phyloP scores from a whole-genome alignment of 306 rosid species.

The Castanospermum australe region DNA sequence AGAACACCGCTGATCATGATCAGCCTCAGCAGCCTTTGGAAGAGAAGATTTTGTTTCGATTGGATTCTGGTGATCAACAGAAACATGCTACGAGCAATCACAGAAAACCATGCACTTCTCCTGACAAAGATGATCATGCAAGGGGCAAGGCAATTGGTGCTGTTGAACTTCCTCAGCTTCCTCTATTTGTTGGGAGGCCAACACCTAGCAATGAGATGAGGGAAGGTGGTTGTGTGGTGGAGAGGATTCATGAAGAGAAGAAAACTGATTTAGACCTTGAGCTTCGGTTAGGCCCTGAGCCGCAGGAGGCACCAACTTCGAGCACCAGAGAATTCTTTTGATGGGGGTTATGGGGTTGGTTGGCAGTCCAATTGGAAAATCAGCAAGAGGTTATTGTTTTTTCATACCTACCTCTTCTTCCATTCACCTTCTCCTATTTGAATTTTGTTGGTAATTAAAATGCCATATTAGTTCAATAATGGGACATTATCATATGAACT shows the following conservation, averaged over 20 bases:
- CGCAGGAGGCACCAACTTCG: slow-evolving; percentile 29
- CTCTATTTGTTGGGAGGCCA: slow-evolving; percentile 28
- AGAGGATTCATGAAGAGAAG: slow-evolving; percentile 30
- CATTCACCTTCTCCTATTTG: slow-evolving; percentile 1
- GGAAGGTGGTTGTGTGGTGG: neutral
- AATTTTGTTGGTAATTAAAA: neutral
- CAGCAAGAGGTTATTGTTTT: slow-evolving; percentile 36
- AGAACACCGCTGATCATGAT: slow-evolving; percentile 14
- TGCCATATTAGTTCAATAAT: neutral
- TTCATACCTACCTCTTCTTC: slow-evolving; percentile 23
- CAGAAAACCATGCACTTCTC: neutral
- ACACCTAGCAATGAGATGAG: neutral
- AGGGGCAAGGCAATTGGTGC: slow-evolving; percentile 17
- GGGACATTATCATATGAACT: neutral
- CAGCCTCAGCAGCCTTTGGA: slow-evolving; percentile 17
- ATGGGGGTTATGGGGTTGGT: neutral
- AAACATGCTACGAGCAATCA: neutral
- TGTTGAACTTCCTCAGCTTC: slow-evolving; percentile 30
- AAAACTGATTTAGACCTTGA: slow-evolving; percentile 51
- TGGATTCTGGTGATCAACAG: slow-evolving; percentile 15
- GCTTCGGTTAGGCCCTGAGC: slow-evolving; percentile 56
- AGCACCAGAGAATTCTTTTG: slow-evolving; percentile 52
- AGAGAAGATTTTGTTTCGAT: slow-evolving; percentile 21
- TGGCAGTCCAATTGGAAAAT: neutral
- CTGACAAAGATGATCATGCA: too few relatives aligned